phyloP scores from a whole-genome alignment of 805 yeast species.

The Kodamaea fukazawae region DNA sequence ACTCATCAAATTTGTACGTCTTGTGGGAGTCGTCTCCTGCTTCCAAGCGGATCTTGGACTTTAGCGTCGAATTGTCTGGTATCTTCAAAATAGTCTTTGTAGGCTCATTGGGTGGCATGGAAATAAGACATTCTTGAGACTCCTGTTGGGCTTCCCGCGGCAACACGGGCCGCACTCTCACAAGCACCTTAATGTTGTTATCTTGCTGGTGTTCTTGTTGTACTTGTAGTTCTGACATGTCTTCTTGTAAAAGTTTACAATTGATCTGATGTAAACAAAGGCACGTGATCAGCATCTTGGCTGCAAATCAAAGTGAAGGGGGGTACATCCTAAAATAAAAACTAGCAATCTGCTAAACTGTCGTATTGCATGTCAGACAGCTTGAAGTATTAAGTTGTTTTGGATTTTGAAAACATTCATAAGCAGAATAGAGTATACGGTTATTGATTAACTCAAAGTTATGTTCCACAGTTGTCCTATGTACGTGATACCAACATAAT shows the following conservation, averaged over 20 bases:
- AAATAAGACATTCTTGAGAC: constrained; percentile 22
- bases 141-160: constrained; percentile 23
- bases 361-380: no score
- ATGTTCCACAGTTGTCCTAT: no score
- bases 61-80: constrained; percentile 19
- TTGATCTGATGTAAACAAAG: no score
- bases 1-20: constrained; percentile 48
- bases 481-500: no score
- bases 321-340: no score
- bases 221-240: neutral
- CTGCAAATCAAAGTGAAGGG: no score
- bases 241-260: neutral
- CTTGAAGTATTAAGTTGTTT: no score
- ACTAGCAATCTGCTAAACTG: no score
- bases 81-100: constrained; percentile 12
- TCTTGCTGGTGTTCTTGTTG: constrained; percentile 5
- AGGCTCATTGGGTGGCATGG: constrained; percentile 28
- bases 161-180: constrained; percentile 50
- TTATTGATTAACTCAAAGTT: no score
- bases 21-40: constrained; percentile 11
- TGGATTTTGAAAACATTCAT: no score
- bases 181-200: constrained; percentile 45
- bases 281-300: no score
- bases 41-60: constrained; percentile 5
- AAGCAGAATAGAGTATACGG: no score